phyloP scores from a whole-genome alignment of 371 early-diverging fungal genomes.

The Syncephalastrum contaminatum region DNA sequence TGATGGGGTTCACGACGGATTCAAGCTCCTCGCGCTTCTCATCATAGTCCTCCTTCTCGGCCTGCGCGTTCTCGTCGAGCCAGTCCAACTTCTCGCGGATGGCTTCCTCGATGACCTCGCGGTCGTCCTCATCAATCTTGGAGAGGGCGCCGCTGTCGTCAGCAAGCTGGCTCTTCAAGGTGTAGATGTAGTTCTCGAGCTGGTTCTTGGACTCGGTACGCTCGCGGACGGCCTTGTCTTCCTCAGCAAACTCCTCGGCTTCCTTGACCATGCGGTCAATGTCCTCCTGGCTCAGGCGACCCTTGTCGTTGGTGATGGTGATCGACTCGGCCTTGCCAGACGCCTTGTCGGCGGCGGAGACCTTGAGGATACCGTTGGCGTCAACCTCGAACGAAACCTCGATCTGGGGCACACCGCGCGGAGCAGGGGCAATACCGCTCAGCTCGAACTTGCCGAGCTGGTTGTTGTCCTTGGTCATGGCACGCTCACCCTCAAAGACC shows the following conservation, averaged over 20 bases:
- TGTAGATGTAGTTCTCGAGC: slow-evolving; percentile 82
- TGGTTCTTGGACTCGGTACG: slow-evolving; percentile 86
- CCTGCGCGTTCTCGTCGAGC: slow-evolving; percentile 70
- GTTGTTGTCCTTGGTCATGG: slow-evolving; percentile 96
- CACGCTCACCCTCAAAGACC: slow-evolving; percentile 98
- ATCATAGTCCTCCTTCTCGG: slow-evolving; percentile 77
- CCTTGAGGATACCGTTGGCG: slow-evolving; percentile 98
- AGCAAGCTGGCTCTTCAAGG: slow-evolving; percentile 74
- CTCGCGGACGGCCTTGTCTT: slow-evolving; percentile 83
- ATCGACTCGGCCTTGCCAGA: slow-evolving; percentile 94
- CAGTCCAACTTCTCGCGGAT: slow-evolving; percentile 85
- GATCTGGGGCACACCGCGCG: slow-evolving; percentile 89
- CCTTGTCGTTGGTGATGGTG: slow-evolving; percentile 95
- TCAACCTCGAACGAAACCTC: slow-evolving; percentile 97
- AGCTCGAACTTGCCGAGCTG: slow-evolving; percentile 96
- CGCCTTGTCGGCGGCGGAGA: slow-evolving; percentile 95
- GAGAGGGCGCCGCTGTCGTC: slow-evolving; percentile 67
- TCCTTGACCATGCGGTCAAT: slow-evolving; percentile 95
- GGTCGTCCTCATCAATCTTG: slow-evolving; percentile 81
- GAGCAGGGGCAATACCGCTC: slow-evolving; percentile 79
- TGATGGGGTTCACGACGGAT: slow-evolving; percentile 85
- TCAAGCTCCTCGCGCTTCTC: slow-evolving; percentile 85
- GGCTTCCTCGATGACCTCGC: slow-evolving; percentile 87
- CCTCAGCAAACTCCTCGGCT: slow-evolving; percentile 88
- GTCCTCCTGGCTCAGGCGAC: slow-evolving; percentile 92